Conservation (phyloP, 2,329 filamentous ascomycete species). For the Lecanosticta acicola region DNA sequence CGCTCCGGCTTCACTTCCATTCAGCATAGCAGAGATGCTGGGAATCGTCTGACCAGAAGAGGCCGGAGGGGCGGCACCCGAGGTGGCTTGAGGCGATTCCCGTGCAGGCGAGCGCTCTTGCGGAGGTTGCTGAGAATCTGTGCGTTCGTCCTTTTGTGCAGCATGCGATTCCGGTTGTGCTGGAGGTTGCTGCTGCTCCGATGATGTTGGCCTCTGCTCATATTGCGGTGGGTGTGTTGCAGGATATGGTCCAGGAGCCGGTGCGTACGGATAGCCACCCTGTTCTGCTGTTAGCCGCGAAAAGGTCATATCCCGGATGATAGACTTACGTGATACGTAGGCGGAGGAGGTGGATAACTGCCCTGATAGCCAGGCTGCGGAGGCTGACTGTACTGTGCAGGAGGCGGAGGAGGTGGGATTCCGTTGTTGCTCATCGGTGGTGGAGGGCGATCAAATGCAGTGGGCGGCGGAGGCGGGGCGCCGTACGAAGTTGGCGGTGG, state of each 20-base stretch:
- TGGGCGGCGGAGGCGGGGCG: conserved; percentile 23
- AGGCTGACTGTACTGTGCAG: conserved; percentile 30
- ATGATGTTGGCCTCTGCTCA: conserved; percentile 9
- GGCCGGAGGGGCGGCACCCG: conserved; percentile 28
- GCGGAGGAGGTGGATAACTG: conserved; percentile 23
- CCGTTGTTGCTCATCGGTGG: conserved; percentile 33
- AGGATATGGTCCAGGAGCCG: conserved; percentile 18
- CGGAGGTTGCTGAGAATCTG: conserved; percentile 5
- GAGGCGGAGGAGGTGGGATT: conserved; percentile 35
- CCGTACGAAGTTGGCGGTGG: conserved; percentile 25
- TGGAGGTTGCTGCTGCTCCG: conserved; percentile 12
- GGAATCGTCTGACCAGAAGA: conserved; percentile 43
- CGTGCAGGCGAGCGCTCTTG: conserved; percentile 14
- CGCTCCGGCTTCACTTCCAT: conserved; percentile 26
- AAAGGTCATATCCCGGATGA: not conserved
- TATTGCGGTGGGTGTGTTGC: conserved; percentile 6
- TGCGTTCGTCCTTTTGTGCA: conserved; percentile 4
- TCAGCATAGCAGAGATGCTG: conserved; percentile 47
- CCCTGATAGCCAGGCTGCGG: conserved; percentile 13
- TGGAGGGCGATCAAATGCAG: conserved; percentile 37
- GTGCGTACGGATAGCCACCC: conserved; percentile 15
- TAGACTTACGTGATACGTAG: conserved; percentile 16
- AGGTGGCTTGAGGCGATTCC: conserved; percentile 24
- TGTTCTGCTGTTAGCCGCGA: not conserved
- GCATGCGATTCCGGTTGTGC: conserved; percentile 15